A percentile compares a stretch with the other conserved stretches of the same genome.
phyloP scores from a whole-genome alignment of 2,329 filamentous ascomycete genomes.

The Arthroderma sp. region DNA sequence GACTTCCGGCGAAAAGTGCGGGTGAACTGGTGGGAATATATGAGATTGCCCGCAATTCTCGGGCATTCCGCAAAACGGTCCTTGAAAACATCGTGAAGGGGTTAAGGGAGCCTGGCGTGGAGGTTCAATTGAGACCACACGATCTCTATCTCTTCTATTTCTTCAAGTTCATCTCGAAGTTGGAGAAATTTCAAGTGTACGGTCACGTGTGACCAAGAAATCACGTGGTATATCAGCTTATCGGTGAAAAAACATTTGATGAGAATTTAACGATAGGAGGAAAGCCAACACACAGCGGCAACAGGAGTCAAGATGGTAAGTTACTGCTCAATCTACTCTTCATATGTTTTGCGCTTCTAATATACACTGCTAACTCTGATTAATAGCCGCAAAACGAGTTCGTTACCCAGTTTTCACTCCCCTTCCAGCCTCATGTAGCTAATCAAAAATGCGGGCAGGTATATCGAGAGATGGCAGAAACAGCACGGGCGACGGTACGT shows the following conservation, averaged over 20 bases:
- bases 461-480: slow-evolving; percentile 69
- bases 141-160: neutral
- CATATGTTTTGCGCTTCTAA: neutral
- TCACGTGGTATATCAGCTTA: neutral
- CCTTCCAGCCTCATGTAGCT: neutral
- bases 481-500: slow-evolving; percentile 42
- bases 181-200: neutral
- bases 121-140: neutral
- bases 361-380: slow-evolving; percentile 8
- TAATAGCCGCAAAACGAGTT: slow-evolving; percentile 35
- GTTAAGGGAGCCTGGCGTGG: neutral
- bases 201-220: neutral
- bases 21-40: slow-evolving; percentile 9
- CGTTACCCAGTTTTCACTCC: slow-evolving; percentile 20
- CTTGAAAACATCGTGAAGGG: slow-evolving; percentile 27
- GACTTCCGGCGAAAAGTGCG: slow-evolving; percentile 20
- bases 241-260: neutral
- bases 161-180: neutral
- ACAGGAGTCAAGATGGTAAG: slow-evolving; percentile 15
- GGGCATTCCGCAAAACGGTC: slow-evolving; percentile 20
- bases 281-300: neutral
- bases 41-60: slow-evolving; percentile 15
- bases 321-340: neutral
- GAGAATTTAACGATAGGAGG: neutral
- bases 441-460: slow-evolving; percentile 22